Evolutionary conservation across 2,329 filamentous ascomycete genomes (phyloP).

Genomic region (Capronia americana): DNA sequence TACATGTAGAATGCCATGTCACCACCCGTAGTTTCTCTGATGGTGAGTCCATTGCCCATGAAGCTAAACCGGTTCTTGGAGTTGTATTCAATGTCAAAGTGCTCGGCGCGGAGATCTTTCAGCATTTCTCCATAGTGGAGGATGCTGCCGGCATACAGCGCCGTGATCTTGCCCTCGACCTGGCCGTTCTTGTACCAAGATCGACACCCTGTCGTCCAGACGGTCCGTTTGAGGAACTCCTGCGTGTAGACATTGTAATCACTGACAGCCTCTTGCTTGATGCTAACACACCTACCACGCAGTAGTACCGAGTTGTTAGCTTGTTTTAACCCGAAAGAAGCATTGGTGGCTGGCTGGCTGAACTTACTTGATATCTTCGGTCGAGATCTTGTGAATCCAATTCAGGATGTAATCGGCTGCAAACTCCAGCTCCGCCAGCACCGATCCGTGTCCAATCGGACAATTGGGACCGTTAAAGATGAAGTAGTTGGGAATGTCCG

Average conservation of each 20-base stretch:
- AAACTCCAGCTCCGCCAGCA: slow-evolving; percentile 55
- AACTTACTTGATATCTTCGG: slow-evolving; percentile 28
- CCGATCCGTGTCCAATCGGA: slow-evolving; percentile 62
- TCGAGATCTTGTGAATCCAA: slow-evolving; percentile 18
- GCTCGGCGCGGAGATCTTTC: slow-evolving; percentile 46
- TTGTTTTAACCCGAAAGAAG: too few relatives aligned
- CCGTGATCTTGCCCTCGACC: slow-evolving; percentile 21
- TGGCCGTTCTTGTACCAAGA: slow-evolving; percentile 32
- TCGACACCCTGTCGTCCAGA: slow-evolving; percentile 32
- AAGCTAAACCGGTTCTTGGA: slow-evolving; percentile 48
- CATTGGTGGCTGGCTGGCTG: slow-evolving; percentile 7
- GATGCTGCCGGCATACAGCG: slow-evolving; percentile 33
- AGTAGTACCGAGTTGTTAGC: too few relatives aligned
- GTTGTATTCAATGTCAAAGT: slow-evolving; percentile 46
- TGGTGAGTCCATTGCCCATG: slow-evolving; percentile 47
- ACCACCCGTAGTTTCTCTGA: too few relatives aligned
- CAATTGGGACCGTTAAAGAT: slow-evolving; percentile 61
- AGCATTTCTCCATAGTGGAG: slow-evolving; percentile 47
- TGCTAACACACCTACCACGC: too few relatives aligned
- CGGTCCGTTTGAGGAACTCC: slow-evolving; percentile 26
- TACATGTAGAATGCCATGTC: too few relatives aligned
- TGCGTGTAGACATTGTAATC: slow-evolving; percentile 30
- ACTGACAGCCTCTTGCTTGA: slow-evolving; percentile 29
- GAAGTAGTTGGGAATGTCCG: slow-evolving; percentile 57
- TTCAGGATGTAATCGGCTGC: slow-evolving; percentile 48